Percentiles rank a stretch among this genome's conserved stretches.
Conservation (phyloP, 345 rosid species). For the Dovyalis caffra region DNA sequence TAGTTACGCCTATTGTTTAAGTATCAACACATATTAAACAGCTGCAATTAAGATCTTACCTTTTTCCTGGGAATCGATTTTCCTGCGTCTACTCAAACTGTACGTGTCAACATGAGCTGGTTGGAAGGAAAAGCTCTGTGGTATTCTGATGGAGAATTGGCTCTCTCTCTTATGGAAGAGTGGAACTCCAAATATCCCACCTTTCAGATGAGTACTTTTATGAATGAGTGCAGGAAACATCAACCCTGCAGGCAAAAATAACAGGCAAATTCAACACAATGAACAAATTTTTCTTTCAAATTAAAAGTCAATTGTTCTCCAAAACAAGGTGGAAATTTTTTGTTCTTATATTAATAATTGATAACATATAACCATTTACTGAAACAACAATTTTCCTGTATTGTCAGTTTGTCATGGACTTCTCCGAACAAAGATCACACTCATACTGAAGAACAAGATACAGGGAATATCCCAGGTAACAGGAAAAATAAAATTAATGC, state of each 20-base stretch:
- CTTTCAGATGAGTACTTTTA: conserved; percentile 20
- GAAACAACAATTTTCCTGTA: neutral
- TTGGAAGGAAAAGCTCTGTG: conserved; percentile 25
- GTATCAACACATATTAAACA: neutral
- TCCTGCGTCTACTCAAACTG: conserved; percentile 11
- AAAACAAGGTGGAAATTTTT: neutral
- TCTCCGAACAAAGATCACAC: neutral
- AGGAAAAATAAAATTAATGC: neutral
- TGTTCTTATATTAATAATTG: neutral
- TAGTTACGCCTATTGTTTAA: neutral
- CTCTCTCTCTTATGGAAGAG: conserved; percentile 26
- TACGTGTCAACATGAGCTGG: conserved; percentile 6
- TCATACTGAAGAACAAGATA: neutral
- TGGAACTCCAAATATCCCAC: conserved; percentile 34
- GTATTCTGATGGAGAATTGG: conserved; percentile 12
- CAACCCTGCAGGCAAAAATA: conserved; percentile 25
- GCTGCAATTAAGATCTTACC: conserved; percentile 12
- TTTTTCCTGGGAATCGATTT: conserved; percentile 3
- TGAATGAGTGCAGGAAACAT: conserved; percentile 29
- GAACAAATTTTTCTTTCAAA: neutral
- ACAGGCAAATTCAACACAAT: conserved; percentile 10
- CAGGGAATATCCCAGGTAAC: neutral
- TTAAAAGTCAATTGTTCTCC: neutral
- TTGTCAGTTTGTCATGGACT: neutral
- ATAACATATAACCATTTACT: neutral